Conservation (phyloP, 192 early-diverging fungal species). For the Obelidium mucronatum region DNA sequence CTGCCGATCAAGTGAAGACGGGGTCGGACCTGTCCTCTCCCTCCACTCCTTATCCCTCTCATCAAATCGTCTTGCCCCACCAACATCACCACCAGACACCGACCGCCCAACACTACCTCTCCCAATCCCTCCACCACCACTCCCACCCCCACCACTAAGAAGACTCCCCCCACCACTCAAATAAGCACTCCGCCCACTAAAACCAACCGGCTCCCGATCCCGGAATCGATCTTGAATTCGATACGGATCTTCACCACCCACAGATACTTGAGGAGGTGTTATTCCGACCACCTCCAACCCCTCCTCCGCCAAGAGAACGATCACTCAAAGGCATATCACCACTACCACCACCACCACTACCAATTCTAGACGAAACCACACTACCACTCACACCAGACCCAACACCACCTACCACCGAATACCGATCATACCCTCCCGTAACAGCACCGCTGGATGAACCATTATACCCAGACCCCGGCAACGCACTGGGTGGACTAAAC, state of each 20-base stretch:
- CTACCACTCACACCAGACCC: background rate
- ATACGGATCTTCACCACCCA: background rate
- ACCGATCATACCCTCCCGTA: no score
- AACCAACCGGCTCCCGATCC: constrained; percentile 4
- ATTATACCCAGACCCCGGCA: background rate
- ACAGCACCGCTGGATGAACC: no score
- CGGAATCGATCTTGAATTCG: constrained; percentile 11
- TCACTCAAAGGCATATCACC: background rate
- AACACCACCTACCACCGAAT: background rate
- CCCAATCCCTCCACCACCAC: no score
- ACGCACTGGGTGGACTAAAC: background rate
- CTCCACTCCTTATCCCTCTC: background rate
- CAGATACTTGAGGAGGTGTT: background rate
- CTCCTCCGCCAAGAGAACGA: background rate
- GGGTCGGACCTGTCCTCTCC: background rate
- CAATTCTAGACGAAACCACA: background rate
- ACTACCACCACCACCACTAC: background rate
- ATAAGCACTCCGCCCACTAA: constrained; percentile 17
- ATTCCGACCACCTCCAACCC: background rate
- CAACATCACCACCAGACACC: background rate
- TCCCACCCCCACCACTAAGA: no score
- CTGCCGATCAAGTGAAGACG: no score
- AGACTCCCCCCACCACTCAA: constrained; percentile 5
- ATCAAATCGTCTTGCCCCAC: background rate
- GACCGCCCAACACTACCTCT: no score